Evolutionary conservation across 164 flowering plant genomes (phyloP).

Genomic region (Liquidambar formosana): DNA sequence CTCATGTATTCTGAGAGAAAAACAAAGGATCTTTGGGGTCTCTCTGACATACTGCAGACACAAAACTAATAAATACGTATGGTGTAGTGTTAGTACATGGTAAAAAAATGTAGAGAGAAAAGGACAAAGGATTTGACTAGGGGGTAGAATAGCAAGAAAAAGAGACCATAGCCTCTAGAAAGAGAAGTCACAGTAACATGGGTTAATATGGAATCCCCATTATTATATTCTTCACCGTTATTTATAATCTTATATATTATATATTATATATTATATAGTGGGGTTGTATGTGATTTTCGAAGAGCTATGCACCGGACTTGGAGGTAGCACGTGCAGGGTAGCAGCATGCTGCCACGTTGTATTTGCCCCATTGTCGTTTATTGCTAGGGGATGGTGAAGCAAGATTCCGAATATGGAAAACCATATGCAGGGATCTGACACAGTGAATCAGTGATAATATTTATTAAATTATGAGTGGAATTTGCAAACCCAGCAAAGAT

Average conservation of each 20-base stretch:
- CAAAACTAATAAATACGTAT: slow-evolving; percentile 9
- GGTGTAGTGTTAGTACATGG: slow-evolving; percentile 15
- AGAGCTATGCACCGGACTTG: slow-evolving; percentile 16
- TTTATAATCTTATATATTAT: slow-evolving; percentile 2
- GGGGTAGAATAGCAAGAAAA: slow-evolving; percentile 5
- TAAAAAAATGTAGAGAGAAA: slow-evolving; percentile 1
- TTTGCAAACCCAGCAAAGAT: background rate
- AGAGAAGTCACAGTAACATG: slow-evolving; percentile 1
- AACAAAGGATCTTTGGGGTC: background rate
- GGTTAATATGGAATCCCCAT: slow-evolving; percentile 24
- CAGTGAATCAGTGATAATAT: background rate
- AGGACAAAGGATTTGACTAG: too few relatives aligned
- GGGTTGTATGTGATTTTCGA: slow-evolving; percentile 8
- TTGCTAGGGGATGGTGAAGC: slow-evolving; percentile 8
- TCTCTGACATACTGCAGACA: slow-evolving; percentile 15
- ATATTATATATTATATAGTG: background rate
- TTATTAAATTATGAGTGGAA: background rate
- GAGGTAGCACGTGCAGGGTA: slow-evolving; percentile 40
- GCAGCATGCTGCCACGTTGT: slow-evolving; percentile 6
- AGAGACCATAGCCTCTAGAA: slow-evolving; percentile 2
- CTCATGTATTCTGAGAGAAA: slow-evolving; percentile 12
- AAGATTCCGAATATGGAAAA: slow-evolving; percentile 21
- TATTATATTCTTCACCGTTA: slow-evolving; percentile 16
- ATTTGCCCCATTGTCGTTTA: slow-evolving; percentile 34
- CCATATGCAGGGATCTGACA: slow-evolving; percentile 8